Evolutionary conservation across 495 filamentous ascomycete genomes (phyloP), one percentile per base, ranked within the genome.

Genomic region (Physcia stellaris): DNA sequence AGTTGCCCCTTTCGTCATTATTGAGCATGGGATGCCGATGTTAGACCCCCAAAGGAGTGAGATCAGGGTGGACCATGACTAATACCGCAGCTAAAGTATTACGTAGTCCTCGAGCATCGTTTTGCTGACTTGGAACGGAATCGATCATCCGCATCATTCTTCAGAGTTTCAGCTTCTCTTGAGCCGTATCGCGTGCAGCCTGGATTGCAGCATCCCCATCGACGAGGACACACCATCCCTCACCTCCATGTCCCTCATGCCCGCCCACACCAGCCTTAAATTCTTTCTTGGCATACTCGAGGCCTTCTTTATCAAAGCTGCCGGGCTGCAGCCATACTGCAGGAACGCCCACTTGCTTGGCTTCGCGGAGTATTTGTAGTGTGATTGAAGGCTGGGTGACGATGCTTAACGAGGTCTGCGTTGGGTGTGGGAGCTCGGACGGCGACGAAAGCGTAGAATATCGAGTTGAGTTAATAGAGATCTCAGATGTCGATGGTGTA

Each of bases 271-370:
- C 80, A 18, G 75, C 75, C 46, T 71, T 61, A 54, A 88, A 85
- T 50, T 68, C 67, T 46, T 53, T 60, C 41, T 53, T 59, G 16
- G 84, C 84, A 58, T 67, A 90, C 6, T 64, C 62, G 44, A 93
- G 49, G 30, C 80, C 80, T 28, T 73, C 67, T 19, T 79, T 68
- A 54, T 94, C 74, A 48, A 81, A 95, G 6, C 73, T 86, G 1
- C 88, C 88, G 0, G 90, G 90, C 58, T 98, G 90, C 41, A 98
- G 57, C 81, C 86, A 98, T 11, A 95, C 83, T 11, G 80, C 75
- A 3, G 70, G 69, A 6, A 95, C 68, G 0, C 87, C 86, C 4
- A 82, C 68, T 18, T 73, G 69, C 54, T 82, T 80, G 1, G 88
- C 90, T 58, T 93, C 79, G 49, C 77, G 60, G 17, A 98, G 67